These are phyloP conservation scores for Suillus plorans DNA, from an alignment of 768 basidiomycete species.

Conservation along the genomic window DNA sequence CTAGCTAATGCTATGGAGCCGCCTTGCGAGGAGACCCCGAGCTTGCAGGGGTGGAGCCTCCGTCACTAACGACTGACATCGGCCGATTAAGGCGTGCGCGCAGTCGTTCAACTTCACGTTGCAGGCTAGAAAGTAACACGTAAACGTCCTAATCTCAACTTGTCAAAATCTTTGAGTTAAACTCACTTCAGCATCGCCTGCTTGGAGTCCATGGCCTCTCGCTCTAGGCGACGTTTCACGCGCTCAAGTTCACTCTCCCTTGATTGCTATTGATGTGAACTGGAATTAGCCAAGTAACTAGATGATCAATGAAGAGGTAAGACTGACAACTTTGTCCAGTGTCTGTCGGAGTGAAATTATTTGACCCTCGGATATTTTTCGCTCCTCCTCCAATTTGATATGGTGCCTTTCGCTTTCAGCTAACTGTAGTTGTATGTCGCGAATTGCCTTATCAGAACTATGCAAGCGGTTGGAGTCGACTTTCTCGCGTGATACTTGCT, in stretches of 20 bases:
- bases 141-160: background rate
- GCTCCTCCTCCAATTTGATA: conserved; percentile 63
- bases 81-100: conserved; percentile 65
- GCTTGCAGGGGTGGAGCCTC: conserved; percentile 6
- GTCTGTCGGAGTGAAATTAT: conserved; percentile 53
- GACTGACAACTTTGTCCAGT: conserved; percentile 62
- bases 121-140: conserved; percentile 39
- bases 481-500: conserved; percentile 42
- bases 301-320: background rate
- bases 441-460: conserved; percentile 45
- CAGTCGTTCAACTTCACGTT: conserved; percentile 68
- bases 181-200: conserved; percentile 68
- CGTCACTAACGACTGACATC: conserved; percentile 32
- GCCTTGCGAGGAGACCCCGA: conserved; percentile 29
- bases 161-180: background rate
- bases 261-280: conserved; percentile 53
- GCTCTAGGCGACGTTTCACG: conserved; percentile 72
- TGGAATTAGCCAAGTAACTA: conserved; percentile 5
- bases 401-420: conserved; percentile 64
- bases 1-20: conserved; percentile 16
- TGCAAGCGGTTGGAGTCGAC: conserved; percentile 33
- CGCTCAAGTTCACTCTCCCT: conserved; percentile 65
- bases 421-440: conserved; percentile 54
- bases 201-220: conserved; percentile 73
- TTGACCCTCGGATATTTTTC: conserved; percentile 57